These are phyloP conservation scores for Schizosaccharomyces cryophilus DNA, from an alignment of 805 yeast genomes.

Conservation along the genomic window DNA sequence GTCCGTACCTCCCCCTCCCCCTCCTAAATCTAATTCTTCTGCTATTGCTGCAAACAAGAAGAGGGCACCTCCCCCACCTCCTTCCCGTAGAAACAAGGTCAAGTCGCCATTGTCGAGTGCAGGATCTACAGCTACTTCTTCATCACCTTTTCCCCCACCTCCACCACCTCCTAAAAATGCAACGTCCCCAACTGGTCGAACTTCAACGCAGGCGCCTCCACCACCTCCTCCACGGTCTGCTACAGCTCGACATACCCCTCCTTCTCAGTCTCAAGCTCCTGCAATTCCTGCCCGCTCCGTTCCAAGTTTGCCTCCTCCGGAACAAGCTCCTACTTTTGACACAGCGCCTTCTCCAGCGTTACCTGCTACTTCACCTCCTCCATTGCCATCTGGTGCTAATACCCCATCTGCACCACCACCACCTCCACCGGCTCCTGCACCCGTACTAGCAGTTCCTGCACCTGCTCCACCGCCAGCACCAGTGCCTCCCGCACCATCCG, in stretches of 20 bases:
- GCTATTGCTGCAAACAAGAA: constrained; percentile 1
- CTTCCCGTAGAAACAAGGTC: constrained; percentile 10
- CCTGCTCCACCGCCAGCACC: constrained; percentile 11
- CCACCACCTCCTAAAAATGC: not conserved
- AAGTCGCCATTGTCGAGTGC: not conserved
- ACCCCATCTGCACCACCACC: constrained; percentile 10
- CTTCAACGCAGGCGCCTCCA: constrained; percentile 4
- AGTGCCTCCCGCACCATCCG: constrained; percentile 6
- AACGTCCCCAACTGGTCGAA: not conserved
- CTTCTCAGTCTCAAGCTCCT: not conserved
- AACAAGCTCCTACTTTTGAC: not conserved
- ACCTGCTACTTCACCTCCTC: constrained; percentile 8
- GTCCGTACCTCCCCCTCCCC: constrained; percentile 3
- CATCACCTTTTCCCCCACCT: not conserved
- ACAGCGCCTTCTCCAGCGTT: not conserved
- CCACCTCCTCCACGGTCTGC: constrained; percentile 10
- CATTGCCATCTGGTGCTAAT: constrained; percentile 2
- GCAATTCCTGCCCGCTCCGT: not conserved
- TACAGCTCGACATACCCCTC: constrained; percentile 5
- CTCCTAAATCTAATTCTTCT: constrained; percentile 3
- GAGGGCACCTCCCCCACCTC: constrained; percentile 19
- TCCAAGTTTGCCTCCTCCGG: not conserved
- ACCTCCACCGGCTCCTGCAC: constrained; percentile 10
- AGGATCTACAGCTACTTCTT: constrained; percentile 10
- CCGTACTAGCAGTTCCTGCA: constrained; percentile 10